Evolutionary conservation across 192 early-diverging fungal species (phyloP).

Genomic region (Podila epicladia): DNA sequence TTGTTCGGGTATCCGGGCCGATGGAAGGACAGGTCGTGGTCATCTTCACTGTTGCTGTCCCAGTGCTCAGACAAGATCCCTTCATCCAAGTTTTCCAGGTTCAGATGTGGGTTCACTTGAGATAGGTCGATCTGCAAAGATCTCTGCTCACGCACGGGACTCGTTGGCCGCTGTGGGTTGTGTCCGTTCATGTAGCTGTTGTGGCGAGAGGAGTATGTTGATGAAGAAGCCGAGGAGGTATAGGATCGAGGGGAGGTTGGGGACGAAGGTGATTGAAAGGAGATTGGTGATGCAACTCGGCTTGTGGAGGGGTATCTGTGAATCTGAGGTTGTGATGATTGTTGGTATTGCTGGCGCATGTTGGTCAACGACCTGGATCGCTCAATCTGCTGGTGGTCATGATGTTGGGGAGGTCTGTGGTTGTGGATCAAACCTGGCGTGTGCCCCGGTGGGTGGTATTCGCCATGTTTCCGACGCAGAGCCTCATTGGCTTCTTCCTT

Average conservation of each 20-base stretch:
- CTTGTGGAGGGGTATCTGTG: constrained; percentile 5
- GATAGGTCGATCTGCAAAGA: constrained; percentile 4
- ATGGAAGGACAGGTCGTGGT: not conserved
- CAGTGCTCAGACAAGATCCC: constrained; percentile 33
- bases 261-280: not conserved
- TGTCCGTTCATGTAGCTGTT: constrained; percentile 3
- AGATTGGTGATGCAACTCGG: constrained; percentile 15
- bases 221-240: constrained; percentile 18
- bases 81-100: constrained; percentile 25
- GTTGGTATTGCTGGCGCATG: constrained; percentile 4
- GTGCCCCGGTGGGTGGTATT: constrained; percentile 44
- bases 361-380: constrained; percentile 10
- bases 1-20: not conserved
- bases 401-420: constrained; percentile 16
- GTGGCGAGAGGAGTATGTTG: constrained; percentile 10
- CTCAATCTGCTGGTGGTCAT: constrained; percentile 34
- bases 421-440: constrained; percentile 31
- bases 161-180: constrained; percentile 19
- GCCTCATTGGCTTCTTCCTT: constrained; percentile 42
- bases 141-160: constrained; percentile 16
- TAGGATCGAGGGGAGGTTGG: constrained; percentile 13
- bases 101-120: constrained; percentile 2
- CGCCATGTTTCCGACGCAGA: constrained; percentile 40
- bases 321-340: not conserved
- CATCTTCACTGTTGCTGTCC: constrained; percentile 12